Conservation (phyloP, 2,329 filamentous ascomycete genomes). For the Myotisia sp. region DNA sequence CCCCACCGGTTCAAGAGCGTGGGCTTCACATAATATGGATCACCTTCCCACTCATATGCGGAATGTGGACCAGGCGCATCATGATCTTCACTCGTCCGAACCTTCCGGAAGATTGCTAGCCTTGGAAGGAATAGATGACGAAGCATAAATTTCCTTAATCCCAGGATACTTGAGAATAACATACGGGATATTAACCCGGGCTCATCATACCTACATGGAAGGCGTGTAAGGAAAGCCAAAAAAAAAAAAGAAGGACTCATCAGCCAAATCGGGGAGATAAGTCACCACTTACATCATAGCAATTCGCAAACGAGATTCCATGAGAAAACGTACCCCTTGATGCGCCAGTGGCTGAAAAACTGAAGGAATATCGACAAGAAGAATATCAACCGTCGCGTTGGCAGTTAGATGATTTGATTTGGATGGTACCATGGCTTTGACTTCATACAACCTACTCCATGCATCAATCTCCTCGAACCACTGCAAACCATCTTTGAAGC, state of each 20-base stretch:
- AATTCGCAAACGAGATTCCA: constrained; percentile 49
- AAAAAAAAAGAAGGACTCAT: background rate
- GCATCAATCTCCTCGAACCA: constrained; percentile 38
- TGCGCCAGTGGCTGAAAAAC: constrained; percentile 34
- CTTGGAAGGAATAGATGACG: constrained; percentile 49
- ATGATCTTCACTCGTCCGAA: constrained; percentile 30
- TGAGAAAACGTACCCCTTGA: constrained; percentile 43
- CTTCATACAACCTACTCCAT: constrained; percentile 47
- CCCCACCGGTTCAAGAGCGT: constrained; percentile 51
- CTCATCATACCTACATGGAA: constrained; percentile 29
- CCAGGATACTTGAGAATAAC: constrained; percentile 37
- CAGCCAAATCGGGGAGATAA: too few relatives aligned
- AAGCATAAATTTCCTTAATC: constrained; percentile 40
- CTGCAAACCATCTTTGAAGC: constrained; percentile 38
- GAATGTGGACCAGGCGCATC: constrained; percentile 43
- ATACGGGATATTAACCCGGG: constrained; percentile 21
- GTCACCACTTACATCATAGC: constrained; percentile 45
- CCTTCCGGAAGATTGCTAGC: constrained; percentile 25
- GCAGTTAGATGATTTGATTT: constrained; percentile 40
- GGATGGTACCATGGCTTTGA: constrained; percentile 42
- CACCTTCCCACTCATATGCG: constrained; percentile 40
- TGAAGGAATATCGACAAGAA: constrained; percentile 43
- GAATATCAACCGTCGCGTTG: constrained; percentile 44
- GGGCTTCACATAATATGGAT: constrained; percentile 50
- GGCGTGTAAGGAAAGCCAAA: constrained; percentile 1